Evolutionary conservation across 2,329 filamentous ascomycete species (phyloP), one percentile per base, ranked within the genome.

Genomic region (Epichloe baconii): DNA sequence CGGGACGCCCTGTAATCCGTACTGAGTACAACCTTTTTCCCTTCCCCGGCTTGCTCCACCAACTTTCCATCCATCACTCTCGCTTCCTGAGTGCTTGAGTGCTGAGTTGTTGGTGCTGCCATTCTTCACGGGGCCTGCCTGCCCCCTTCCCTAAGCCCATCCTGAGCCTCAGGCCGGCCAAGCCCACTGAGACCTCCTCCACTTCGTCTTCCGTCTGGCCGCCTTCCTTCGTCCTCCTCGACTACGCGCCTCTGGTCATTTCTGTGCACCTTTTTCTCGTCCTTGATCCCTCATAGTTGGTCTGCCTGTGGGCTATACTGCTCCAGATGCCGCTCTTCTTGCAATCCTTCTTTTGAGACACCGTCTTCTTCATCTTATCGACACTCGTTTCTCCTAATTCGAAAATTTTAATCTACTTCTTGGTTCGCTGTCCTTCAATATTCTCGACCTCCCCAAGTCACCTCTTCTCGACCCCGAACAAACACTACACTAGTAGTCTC

Each of bases 341-440:
- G 51, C 51, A 53, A 58, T 58, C 53, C 55, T 58, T 42, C 50
- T 44, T 57, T 61, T 62, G 55, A 63, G 59, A 60, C 56, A 50
- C 45, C 19, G 36, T 44, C 54, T 49, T 56, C 53, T 55, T 61
- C 58, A 55, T 60, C 58, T 55, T 55, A 58, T 59, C 59, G 59
- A 64, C 64, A 53, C 58, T 65, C 63, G 56, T 65, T 66, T 58
- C 55, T 52, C 53, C 52, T 58, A 52, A 63, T 64, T 59, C 58
- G 61, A 61, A 62, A 64, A 64, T 58, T 62, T 64, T 58, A 56
- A 61, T 60, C 53, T 60, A 62, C 59, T 57, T 58, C 54, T 60
- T 62, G 61, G 56, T 59, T 58, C 50, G 38, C 49, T 31, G 14
- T 38, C 41, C 41, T 44, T 37, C 31, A 43, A 37, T 52, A 43